Conservation (phyloP, 352 stramenopile genomes). For the Phytopythium boreale region DNA sequence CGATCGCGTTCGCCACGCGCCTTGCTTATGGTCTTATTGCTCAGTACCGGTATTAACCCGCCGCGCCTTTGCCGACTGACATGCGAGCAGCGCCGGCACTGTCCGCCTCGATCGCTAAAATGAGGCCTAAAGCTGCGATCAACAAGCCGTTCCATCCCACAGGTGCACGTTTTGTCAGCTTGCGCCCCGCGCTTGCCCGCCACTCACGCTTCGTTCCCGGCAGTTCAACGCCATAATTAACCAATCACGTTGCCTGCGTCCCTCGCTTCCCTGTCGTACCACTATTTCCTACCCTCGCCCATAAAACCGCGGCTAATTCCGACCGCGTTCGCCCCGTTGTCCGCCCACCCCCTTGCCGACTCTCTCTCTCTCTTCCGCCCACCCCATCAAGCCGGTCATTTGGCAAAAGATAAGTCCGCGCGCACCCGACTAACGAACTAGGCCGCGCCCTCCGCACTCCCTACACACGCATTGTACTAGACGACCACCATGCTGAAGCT, state of each 20-base stretch:
- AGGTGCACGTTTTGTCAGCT: no score
- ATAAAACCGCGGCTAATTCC: slow-evolving; percentile 1
- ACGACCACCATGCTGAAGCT: slow-evolving; percentile 36
- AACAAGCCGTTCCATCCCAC: no score
- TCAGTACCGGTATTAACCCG: neutral
- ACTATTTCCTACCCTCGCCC: neutral
- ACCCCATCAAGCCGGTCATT: neutral
- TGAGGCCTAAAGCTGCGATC: no score
- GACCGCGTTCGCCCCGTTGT: neutral
- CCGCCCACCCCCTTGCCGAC: neutral
- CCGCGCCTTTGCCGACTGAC: neutral
- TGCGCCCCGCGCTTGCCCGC: no score
- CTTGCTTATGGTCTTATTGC: no score
- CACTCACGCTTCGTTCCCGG: no score
- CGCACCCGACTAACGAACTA: neutral
- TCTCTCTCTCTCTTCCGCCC: slow-evolving; percentile 1
- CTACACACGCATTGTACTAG: neutral
- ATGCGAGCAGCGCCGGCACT: no score
- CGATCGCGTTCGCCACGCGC: neutral
- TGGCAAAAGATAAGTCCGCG: slow-evolving; percentile 2
- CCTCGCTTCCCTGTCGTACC: neutral
- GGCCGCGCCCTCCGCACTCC: neutral
- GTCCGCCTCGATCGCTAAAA: no score
- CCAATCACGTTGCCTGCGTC: neutral
- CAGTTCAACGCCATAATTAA: neutral